Percentiles rank a stretch among this genome's conserved stretches.
Conservation (phyloP, 176 grass and related monocot species). For the Carex myosuroides region DNA sequence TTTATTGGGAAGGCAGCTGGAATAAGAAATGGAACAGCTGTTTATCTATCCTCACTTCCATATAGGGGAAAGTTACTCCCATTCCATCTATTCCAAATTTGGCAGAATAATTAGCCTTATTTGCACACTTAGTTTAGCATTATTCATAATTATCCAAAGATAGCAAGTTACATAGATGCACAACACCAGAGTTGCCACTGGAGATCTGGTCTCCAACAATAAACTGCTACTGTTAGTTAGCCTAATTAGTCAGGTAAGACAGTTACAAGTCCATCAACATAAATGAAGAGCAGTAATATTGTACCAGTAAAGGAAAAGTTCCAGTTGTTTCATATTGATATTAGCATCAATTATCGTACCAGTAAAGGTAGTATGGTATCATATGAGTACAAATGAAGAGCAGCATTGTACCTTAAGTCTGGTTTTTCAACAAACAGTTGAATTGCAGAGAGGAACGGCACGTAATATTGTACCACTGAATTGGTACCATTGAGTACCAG, state of each 20-base stretch:
- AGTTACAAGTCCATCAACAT: background rate
- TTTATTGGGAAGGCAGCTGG: background rate
- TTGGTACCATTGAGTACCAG: constrained; percentile 55
- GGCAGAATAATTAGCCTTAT: background rate
- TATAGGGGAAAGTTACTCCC: background rate
- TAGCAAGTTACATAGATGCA: background rate
- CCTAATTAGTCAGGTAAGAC: background rate
- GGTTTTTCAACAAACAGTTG: constrained; percentile 49
- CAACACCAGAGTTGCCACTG: background rate
- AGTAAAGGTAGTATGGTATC: background rate
- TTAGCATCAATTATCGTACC: background rate
- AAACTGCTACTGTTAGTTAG: background rate
- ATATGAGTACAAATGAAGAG: background rate
- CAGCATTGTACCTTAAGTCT: constrained; percentile 19
- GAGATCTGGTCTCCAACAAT: background rate
- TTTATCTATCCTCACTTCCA: background rate
- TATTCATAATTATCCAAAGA: background rate
- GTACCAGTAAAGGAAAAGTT: background rate
- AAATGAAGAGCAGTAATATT: background rate
- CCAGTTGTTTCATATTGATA: too few relatives aligned
- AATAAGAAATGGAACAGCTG: constrained; percentile 2
- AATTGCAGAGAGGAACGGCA: constrained; percentile 68
- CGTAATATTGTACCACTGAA: constrained; percentile 73
- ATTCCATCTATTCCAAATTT: background rate
- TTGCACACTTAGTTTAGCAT: background rate